These are phyloP conservation scores for Breynia disticha DNA, from an alignment of 441 rosid genomes.

Conservation along the genomic window DNA sequence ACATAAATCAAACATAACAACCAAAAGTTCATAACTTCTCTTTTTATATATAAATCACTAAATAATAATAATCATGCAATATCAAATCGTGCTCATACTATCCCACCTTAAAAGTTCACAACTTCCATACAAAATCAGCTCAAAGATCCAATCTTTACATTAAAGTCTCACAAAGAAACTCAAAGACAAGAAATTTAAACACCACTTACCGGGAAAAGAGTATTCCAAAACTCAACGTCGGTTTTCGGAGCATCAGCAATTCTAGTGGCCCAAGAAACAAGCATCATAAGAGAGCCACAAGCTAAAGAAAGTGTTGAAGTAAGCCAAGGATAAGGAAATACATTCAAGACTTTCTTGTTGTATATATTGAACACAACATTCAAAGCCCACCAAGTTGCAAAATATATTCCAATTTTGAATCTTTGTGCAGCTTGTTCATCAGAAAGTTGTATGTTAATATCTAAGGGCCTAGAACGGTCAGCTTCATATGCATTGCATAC, in stretches of 20 bases:
- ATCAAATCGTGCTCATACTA: no score
- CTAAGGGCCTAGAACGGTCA: conserved; percentile 42
- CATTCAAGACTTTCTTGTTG: conserved; percentile 95
- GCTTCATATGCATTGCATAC: conserved; percentile 60
- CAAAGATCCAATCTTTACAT: neutral
- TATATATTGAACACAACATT: conserved; percentile 91
- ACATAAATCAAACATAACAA: no score
- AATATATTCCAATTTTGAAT: conserved; percentile 70
- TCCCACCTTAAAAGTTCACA: no score
- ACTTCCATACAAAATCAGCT: no score
- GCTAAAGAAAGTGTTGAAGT: conserved; percentile 91
- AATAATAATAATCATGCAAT: no score
- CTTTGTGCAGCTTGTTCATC: conserved; percentile 36
- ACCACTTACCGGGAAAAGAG: conserved; percentile 51
- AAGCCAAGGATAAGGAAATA: conserved; percentile 90
- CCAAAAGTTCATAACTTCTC: no score
- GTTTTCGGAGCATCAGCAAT: conserved; percentile 82
- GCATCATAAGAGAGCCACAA: conserved; percentile 84
- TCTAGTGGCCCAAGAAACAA: conserved; percentile 74
- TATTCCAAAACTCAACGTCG: conserved; percentile 86
- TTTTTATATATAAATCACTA: no score
- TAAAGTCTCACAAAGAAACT: neutral
- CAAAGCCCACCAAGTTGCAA: conserved; percentile 95
- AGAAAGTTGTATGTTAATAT: conserved; percentile 45
- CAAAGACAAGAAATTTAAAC: neutral